A percentile compares a stretch with the other conserved stretches of the same genome.
phyloP scores from a whole-genome alignment of 176 grass and related monocot genomes.

The Eremochloa ophiuroides region DNA sequence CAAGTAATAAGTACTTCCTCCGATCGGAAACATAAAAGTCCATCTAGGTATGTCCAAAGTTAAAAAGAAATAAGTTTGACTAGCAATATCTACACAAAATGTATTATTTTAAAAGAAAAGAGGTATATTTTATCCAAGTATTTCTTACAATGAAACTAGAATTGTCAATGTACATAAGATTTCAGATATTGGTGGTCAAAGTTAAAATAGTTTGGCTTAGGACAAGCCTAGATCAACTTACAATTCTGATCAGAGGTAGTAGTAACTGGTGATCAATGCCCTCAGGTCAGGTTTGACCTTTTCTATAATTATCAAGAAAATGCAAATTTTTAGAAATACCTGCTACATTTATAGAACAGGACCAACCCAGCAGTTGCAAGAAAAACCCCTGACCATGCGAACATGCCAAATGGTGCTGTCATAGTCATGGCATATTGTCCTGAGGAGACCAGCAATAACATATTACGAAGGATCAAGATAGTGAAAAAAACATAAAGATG shows the following conservation, averaged over 20 bases:
- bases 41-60: background rate
- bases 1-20: background rate
- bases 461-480: constrained; percentile 8
- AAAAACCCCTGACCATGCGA: constrained; percentile 91
- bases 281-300: background rate
- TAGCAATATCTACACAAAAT: background rate
- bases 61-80: background rate
- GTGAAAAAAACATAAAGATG: background rate
- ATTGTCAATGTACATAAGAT: background rate
- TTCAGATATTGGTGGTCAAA: background rate
- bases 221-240: background rate
- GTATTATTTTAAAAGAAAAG: background rate
- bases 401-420: constrained; percentile 60
- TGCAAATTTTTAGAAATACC: constrained; percentile 39
- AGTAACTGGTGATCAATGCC: background rate
- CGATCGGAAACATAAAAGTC: background rate
- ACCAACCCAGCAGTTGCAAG: constrained; percentile 72
- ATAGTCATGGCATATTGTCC: constrained; percentile 56
- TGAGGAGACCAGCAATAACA: constrained; percentile 33
- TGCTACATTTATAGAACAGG: constrained; percentile 99
- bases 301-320: constrained; percentile 8
- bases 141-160: background rate
- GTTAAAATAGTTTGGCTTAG: background rate
- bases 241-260: background rate
- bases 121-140: background rate